Base-by-base conservation (phyloP, 768 basidiomycete species). In the Leucocoprinus birnbaumii region DNA sequence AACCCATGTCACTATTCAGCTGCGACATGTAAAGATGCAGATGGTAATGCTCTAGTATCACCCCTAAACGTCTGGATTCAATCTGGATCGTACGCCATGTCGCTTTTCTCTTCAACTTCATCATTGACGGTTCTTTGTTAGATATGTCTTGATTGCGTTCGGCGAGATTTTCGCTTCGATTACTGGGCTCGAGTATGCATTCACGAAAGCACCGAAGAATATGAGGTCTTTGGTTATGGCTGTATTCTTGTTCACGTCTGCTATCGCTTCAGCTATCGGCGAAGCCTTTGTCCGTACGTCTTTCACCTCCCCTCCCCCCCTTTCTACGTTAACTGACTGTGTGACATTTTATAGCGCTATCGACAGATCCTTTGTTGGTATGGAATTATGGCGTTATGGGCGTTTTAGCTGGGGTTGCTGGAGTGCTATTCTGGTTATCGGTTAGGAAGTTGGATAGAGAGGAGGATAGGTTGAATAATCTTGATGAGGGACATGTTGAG, bases 141-240 rank as follows among this genome's bases (percentile, higher is more conserved):
- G 82, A 8, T 89, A 89, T 64, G 66, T 87, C 41, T 70, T 89
- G 43, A 77, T 89, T 60, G 86, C 85, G 2, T 72, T 85, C 55
- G 82, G 80, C 63, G 89, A 92, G 72, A 91, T 93, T 64, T 77
- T 91, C 41, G 87, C 87, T 1, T 85, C 85, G 2, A 89, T 93
- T 69, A 91, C 89, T 0, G 86, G 87, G 6, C 79, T 93, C 55
- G 89, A 93, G 66, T 92, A 92, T 62, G 90, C 89, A 16, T 93
- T 87, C 72, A 89, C 87, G 21, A 91, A 93, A 69, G 91, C 91
- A 11, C 92, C 92, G 10, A 84, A 74, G 68, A 89, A 89, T 70
- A 94, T 94, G 93, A 82, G 84, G 21, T 91, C 89, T 41, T 80
- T 94, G 53, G 89, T 94, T 52, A 90, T 91, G 87, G 73, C 83